Evolutionary conservation across 1,139 yeast species (phyloP).

Genomic region (Hemisphaericaspora xylanilytica): DNA sequence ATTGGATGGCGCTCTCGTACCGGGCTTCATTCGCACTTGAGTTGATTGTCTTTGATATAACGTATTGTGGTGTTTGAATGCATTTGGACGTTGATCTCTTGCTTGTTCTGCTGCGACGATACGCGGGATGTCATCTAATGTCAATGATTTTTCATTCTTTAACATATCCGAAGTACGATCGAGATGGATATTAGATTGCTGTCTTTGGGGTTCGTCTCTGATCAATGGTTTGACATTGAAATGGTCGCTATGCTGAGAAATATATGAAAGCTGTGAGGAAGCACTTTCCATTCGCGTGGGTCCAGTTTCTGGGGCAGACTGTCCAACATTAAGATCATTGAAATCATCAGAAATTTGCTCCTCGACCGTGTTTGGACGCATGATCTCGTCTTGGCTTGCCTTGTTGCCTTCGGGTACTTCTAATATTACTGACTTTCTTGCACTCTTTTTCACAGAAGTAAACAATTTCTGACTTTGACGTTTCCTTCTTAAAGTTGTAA

Average conservation of each 20-base stretch:
- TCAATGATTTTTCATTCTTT: constrained; percentile 79
- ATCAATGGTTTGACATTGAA: constrained; percentile 40
- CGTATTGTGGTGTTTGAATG: constrained; percentile 66
- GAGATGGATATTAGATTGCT: constrained; percentile 32
- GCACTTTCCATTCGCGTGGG: constrained; percentile 10
- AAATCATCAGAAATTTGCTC: constrained; percentile 15
- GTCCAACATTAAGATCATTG: constrained; percentile 10
- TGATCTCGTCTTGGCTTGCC: constrained; percentile 23
- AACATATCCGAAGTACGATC: constrained; percentile 65
- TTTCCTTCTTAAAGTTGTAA: constrained; percentile 71
- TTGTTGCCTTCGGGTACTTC: constrained; percentile 57
- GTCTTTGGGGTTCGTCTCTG: constrained; percentile 44
- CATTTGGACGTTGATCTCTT: constrained; percentile 84
- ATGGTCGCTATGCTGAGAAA: constrained; percentile 22
- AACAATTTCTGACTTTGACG: constrained; percentile 68
- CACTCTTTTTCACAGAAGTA: constrained; percentile 50
- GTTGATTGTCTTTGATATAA: constrained; percentile 37
- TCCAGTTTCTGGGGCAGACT: neutral
- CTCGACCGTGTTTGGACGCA: constrained; percentile 11
- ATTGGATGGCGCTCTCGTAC: constrained; percentile 6
- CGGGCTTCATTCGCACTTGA: constrained; percentile 21
- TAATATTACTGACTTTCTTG: constrained; percentile 43
- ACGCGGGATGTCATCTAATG: constrained; percentile 93
- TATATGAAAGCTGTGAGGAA: constrained; percentile 18
- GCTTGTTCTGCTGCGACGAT: constrained; percentile 98